Base-by-base conservation (phyloP, 225 moss, liverwort and hornwort species). In the Straminergon stramineum region DNA sequence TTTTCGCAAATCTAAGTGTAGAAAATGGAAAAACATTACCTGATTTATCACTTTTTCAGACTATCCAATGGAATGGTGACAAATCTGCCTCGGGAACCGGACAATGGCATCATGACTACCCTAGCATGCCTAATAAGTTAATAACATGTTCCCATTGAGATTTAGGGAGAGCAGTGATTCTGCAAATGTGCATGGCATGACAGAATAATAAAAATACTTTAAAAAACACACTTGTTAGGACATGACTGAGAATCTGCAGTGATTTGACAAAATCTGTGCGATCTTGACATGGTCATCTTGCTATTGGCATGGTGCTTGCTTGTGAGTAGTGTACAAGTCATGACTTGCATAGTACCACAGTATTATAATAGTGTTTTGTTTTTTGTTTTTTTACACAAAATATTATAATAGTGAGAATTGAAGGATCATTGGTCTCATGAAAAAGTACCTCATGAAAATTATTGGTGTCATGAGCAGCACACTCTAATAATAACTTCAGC, bases 31-130 rank as follows among this genome's bases (percentile, higher is more conserved):
- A 13, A 55, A 15, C 23, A 55, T 35, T 1, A 55, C 9, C 15
- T 23, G 23, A 15, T 53, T 2, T 11, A 11, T 26, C 8, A 2
- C 6, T 52, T 76, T 60, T 52, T 12, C 7, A 13, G 4, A 4
- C 34, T 48, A 4, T 21, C 28, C 52, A 23, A 23, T 78, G 34
- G 2, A 53, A 14, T 22, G 76, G 53, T 34, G 53, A 53, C 32
- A 13, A 8, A 32, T 21, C 8, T 76, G 8, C 34, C 52, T 76
- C 0, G 5, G 8, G 13, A 32, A 13, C 1, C 0, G 1, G 7
- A 20, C 76, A 13, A 20, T 5, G 34, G 5, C 53, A 10, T 15
- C 23, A 34, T 15, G 64, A 64, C 34, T 4, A 48, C 5, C 62
- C 20, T 62, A 11, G 12, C 68, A 7, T 68, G n/a, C 7, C 18